Evolutionary conservation across 805 yeast species (phyloP), one percentile per base, ranked within the genome.

Genomic region (Yarrowia divulgata): DNA sequence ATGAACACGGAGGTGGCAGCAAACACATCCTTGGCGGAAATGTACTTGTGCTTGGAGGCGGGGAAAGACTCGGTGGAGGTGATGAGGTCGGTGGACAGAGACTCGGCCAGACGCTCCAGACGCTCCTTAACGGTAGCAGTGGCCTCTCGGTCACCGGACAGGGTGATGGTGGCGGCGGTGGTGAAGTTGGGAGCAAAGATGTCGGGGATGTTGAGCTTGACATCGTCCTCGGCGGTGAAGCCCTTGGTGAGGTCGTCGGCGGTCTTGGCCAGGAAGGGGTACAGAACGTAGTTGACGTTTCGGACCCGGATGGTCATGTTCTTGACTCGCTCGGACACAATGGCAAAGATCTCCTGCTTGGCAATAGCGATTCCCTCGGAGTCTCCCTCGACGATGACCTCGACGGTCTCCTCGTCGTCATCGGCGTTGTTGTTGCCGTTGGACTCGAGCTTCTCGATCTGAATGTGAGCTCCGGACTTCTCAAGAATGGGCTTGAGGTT

Each of bases 291-390:
- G 50, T 74, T 73, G 45, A 73, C 66, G 68, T 70, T 72, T 64
- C 73, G 23, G 71, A 77, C 69, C 71, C 73, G 70, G 45, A 70
- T 64, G 46, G 72, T 71, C 62, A 71, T 70, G 45, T 71, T 72
- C 55, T 88, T 89, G 68, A 92, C 89, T 74, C 90, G 88, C 75
- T 90, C 90, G 75, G 85, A 84, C 63, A 93, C 96, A 74, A 93
- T 90, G 23, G 85, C 86, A 75, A 86, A 73, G 72, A 94, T 92
- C 76, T 83, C 86, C 43, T 80, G 77, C 75, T 89, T 89, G 39
- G 98, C 97, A 63, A 84, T 83, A 72, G 83, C 85, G 73, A 90
- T 90, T 69, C 97, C 93, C 76, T 90, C 96, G 71, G 85, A 84
- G 76, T 93, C 97, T 80, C 98, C 98, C 71, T 86, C 89, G 69